phyloP scores from a whole-genome alignment of 2,329 filamentous ascomycete species.

The Proliferodiscus dingleyae region DNA sequence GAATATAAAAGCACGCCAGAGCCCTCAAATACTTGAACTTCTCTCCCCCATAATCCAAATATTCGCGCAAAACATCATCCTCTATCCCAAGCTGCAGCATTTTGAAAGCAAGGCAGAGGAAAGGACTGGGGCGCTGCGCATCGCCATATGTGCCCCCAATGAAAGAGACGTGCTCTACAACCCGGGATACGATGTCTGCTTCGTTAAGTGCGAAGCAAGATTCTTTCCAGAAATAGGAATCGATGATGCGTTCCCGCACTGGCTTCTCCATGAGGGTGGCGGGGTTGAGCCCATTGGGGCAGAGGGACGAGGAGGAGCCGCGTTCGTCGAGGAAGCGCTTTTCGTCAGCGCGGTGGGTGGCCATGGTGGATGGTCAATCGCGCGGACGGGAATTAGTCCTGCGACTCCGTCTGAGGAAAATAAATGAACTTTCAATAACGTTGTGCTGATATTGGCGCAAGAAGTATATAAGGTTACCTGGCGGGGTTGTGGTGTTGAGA shows the following conservation, averaged over 20 bases:
- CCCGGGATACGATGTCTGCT: conserved; percentile 78
- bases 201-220: conserved; percentile 95
- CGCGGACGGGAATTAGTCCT: too few species aligned
- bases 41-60: conserved; percentile 70
- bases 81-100: conserved; percentile 81
- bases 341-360: conserved; percentile 72
- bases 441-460: too few species aligned
- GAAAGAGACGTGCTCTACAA: conserved; percentile 73
- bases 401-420: too few species aligned
- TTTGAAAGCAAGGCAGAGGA: conserved; percentile 92
- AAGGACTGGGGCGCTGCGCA: conserved; percentile 82
- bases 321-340: conserved; percentile 82
- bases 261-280: conserved; percentile 95
- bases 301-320: conserved; percentile 69
- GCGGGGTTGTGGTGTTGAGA: too few species aligned
- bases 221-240: conserved; percentile 97
- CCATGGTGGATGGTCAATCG: conserved; percentile 26
- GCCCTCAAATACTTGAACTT: conserved; percentile 84
- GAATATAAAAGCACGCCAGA: conserved; percentile 87
- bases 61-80: conserved; percentile 73
- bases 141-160: conserved; percentile 85
- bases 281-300: conserved; percentile 85
- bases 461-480: too few species aligned
- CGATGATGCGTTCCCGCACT: conserved; percentile 89
- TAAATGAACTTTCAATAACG: too few species aligned